Percentiles rank a stretch among this genome's conserved stretches.
Conservation (phyloP, 2,329 filamentous ascomycete species). For the Xylaria multiplex region DNA sequence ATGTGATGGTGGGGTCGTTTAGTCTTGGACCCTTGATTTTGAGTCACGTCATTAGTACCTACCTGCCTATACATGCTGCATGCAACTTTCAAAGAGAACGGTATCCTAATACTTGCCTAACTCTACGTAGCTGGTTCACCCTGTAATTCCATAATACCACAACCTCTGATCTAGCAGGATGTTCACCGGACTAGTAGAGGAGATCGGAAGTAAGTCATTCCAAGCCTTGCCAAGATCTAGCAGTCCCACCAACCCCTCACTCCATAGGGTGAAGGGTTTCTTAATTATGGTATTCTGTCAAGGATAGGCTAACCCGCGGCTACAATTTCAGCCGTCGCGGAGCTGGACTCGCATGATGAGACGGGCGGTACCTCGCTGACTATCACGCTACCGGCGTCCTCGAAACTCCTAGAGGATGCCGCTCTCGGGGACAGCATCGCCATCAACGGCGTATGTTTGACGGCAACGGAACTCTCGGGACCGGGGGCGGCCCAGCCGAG, state of each 20-base stretch:
- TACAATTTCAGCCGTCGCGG: constrained; percentile 74
- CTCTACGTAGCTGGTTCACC: neutral
- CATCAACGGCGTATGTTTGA: constrained; percentile 95
- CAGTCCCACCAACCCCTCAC: constrained; percentile 21
- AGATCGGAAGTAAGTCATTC: constrained; percentile 80
- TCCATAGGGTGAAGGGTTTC: neutral
- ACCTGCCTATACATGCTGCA: neutral
- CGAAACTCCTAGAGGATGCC: constrained; percentile 82
- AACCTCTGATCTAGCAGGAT: constrained; percentile 58
- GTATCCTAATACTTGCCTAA: constrained; percentile 4
- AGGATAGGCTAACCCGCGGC: constrained; percentile 40
- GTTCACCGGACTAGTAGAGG: constrained; percentile 96
- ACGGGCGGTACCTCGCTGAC: constrained; percentile 91
- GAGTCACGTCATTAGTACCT: constrained; percentile 27
- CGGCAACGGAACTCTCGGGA: constrained; percentile 75
- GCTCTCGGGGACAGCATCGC: constrained; percentile 93
- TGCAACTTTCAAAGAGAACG: neutral
- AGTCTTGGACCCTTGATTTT: constrained; percentile 10
- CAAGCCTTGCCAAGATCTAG: neutral
- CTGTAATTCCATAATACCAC: constrained; percentile 2
- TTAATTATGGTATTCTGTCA: constrained; percentile 15
- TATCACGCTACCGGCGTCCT: constrained; percentile 74
- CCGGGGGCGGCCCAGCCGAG: constrained; percentile 46
- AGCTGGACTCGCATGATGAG: constrained; percentile 81
- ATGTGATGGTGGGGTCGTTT: constrained; percentile 32